phyloP scores from a whole-genome alignment of 345 rosid species.

The Lumnitzera racemosa region DNA sequence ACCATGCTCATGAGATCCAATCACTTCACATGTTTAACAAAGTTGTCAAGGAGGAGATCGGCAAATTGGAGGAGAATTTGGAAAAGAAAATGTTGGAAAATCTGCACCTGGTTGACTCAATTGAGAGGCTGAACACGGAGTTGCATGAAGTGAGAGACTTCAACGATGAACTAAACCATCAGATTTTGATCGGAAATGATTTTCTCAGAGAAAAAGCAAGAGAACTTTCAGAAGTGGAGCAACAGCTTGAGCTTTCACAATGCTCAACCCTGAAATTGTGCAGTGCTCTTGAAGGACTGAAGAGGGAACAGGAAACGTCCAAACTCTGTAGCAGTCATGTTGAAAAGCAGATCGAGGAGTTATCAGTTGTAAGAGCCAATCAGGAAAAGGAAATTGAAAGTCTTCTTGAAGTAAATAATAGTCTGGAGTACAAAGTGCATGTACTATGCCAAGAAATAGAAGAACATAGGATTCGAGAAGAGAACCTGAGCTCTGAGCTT shows the following conservation, averaged over 20 bases:
- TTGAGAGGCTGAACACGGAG: conserved; percentile 46
- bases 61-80: conserved; percentile 38
- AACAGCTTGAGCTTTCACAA: conserved; percentile 57
- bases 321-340: conserved; percentile 24
- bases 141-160: conserved; percentile 44
- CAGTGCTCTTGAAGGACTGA: conserved; percentile 54
- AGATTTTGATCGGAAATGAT: conserved; percentile 40
- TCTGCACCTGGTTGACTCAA: conserved; percentile 30
- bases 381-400: conserved; percentile 38
- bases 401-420: conserved; percentile 43
- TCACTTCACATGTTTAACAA: conserved; percentile 26
- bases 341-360: conserved; percentile 37
- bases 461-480: conserved; percentile 46
- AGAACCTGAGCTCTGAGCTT: conserved; percentile 63
- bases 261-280: conserved; percentile 43
- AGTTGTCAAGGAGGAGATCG: conserved; percentile 42
- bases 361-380: conserved; percentile 26
- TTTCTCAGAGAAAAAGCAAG: conserved; percentile 44
- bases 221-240: conserved; percentile 60
- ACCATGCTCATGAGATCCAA: conserved; percentile 33
- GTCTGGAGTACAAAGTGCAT: conserved; percentile 42
- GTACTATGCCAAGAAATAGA: conserved; percentile 36
- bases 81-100: conserved; percentile 39
- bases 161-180: conserved; percentile 48
- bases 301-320: conserved; percentile 47